Conservation (phyloP, 73 alveolate species). For the Paramecium sexaurelia region DNA sequence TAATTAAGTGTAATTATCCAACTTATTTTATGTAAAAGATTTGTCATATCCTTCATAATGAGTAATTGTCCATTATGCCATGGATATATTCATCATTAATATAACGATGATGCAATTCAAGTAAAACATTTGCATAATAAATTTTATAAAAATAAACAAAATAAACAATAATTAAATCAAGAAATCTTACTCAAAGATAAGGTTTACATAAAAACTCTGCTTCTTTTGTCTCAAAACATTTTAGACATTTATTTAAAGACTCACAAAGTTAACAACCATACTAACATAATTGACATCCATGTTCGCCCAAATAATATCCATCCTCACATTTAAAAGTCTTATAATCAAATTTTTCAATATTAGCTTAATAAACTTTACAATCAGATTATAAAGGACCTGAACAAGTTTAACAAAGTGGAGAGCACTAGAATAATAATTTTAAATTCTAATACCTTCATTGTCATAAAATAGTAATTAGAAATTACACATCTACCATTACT, state of each 20-base stretch:
- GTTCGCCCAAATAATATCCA: not conserved
- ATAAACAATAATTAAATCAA: not conserved
- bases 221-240: not conserved
- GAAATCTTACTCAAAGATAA: not conserved
- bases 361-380: not conserved
- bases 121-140: not conserved
- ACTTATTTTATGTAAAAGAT: not conserved
- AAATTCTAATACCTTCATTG: not conserved
- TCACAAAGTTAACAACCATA: not conserved
- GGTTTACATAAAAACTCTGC: conserved; percentile 1
- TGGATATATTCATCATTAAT: not conserved
- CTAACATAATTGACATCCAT: not conserved
- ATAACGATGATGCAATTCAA: not conserved
- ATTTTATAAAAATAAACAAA: not conserved
- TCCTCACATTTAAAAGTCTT: not conserved
- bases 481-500: conserved; percentile 45
- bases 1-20: not conserved
- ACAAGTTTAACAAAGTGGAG: not conserved
- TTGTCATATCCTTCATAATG: conserved; percentile 12
- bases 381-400: not conserved
- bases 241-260: not conserved
- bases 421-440: not conserved
- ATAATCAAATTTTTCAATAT: not conserved
- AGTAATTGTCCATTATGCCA: not conserved
- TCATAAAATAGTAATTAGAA: conserved; percentile 10